A percentile compares a stretch with the other conserved stretches of the same genome.
Evolutionary conservation across 352 stramenopile species (phyloP).

Genomic region (Albugo candida): DNA sequence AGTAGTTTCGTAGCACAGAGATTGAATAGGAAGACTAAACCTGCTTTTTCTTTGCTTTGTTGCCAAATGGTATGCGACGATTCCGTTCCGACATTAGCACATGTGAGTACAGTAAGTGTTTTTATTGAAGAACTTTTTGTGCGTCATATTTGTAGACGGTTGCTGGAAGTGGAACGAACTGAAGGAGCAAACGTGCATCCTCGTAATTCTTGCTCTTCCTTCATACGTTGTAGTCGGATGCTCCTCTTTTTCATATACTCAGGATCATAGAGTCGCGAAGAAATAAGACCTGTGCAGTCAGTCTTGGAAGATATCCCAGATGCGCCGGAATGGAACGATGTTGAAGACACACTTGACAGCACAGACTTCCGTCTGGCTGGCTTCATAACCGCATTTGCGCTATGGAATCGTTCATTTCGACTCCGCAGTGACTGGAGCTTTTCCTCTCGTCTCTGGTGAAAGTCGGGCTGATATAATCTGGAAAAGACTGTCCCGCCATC

Average conservation of each 20-base stretch:
- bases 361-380: constrained; percentile 24
- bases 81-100: neutral
- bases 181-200: constrained; percentile 58
- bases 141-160: neutral
- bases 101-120: constrained; percentile 1
- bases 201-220: constrained; percentile 59
- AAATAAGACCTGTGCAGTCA: constrained; percentile 39
- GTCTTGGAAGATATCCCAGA: constrained; percentile 59
- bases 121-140: too few relatives aligned
- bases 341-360: constrained; percentile 43
- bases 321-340: constrained; percentile 24
- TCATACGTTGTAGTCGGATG: constrained; percentile 46
- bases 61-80: constrained; percentile 49
- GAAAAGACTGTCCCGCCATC: constrained; percentile 68
- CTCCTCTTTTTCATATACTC: constrained; percentile 69
- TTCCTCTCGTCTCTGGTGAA: constrained; percentile 54
- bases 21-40: constrained; percentile 4
- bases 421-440: constrained; percentile 44
- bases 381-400: constrained; percentile 30
- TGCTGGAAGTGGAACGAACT: constrained; percentile 19
- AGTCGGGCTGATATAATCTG: constrained; percentile 65
- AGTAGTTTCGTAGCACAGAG: too few relatives aligned
- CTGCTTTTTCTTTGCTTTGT: constrained; percentile 79
- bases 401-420: constrained; percentile 31
- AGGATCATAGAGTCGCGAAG: constrained; percentile 66